Evolutionary conservation across 345 rosid genomes (phyloP).

Genomic region (Fremontodendron californicum): DNA sequence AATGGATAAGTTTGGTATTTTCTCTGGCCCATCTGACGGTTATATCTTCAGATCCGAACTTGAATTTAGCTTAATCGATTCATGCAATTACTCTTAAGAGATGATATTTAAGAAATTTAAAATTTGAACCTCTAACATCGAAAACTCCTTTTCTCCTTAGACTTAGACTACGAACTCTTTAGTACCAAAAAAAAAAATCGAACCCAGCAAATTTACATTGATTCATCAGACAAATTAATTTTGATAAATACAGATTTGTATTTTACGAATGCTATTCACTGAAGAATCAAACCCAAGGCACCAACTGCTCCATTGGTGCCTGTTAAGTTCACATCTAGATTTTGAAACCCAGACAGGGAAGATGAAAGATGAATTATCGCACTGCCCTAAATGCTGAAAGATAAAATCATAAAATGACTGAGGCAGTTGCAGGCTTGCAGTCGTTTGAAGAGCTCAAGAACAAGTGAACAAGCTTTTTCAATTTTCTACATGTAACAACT

Average conservation of each 20-base stretch:
- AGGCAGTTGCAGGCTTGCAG: neutral
- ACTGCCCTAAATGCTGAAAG: neutral
- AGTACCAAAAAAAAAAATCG: no score
- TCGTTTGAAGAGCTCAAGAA: neutral
- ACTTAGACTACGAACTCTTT: no score
- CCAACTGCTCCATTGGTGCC: neutral
- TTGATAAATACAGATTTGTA: neutral
- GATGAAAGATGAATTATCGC: neutral
- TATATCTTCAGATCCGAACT: no score
- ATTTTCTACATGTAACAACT: neutral
- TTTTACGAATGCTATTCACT: no score
- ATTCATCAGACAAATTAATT: no score
- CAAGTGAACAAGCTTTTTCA: neutral
- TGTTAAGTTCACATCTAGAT: neutral
- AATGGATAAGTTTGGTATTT: no score
- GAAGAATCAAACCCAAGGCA: neutral
- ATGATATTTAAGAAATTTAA: no score
- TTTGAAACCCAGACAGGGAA: neutral
- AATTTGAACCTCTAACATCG: no score
- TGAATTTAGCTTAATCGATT: no score
- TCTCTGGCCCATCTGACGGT: neutral
- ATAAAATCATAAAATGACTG: neutral
- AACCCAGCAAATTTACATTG: no score
- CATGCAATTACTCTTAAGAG: no score
- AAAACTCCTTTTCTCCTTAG: no score